These are phyloP conservation scores for Platanthera zijinensis DNA, from an alignment of 106 monocot genomes.

Conservation along the genomic window DNA sequence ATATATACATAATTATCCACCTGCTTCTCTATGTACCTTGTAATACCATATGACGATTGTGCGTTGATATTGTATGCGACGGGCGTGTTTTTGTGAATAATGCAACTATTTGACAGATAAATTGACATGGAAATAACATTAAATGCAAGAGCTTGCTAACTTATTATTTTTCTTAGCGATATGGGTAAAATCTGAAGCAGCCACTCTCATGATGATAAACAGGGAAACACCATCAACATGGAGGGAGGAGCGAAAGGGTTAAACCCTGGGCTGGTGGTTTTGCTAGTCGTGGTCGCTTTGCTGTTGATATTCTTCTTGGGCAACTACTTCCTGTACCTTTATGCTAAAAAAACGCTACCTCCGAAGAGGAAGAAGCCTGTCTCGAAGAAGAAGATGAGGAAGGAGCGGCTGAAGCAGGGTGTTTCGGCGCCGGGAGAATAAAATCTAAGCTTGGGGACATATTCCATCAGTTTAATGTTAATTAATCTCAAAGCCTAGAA, in stretches of 20 bases:
- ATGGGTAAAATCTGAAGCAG: not conserved
- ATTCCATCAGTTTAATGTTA: too few species aligned
- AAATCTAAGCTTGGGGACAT: not conserved
- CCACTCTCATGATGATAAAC: not conserved
- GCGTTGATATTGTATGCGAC: too few species aligned
- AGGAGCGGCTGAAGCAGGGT: slow-evolving; percentile 11
- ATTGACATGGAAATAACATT: too few species aligned
- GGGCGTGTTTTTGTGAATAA: too few species aligned
- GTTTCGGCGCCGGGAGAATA: slow-evolving; percentile 12
- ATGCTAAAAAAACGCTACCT: slow-evolving; percentile 11
- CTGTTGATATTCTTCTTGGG: slow-evolving; percentile 8
- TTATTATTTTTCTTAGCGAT: too few species aligned
- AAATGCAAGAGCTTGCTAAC: too few species aligned
- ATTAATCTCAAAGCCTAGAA: too few species aligned
- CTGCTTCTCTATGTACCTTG: too few species aligned
- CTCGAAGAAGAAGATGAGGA: slow-evolving; percentile 19
- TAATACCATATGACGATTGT: too few species aligned
- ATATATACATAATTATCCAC: too few species aligned
- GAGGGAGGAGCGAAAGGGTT: slow-evolving; percentile 2
- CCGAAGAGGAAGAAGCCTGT: slow-evolving; percentile 15
- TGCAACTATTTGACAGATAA: too few species aligned
- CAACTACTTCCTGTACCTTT: slow-evolving; percentile 9
- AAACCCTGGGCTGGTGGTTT: slow-evolving; percentile 9
- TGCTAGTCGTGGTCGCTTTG: not conserved
- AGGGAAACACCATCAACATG: slow-evolving; percentile 8